These are phyloP conservation scores for Xylaria sp. DNA, from an alignment of 2,329 filamentous ascomycete genomes.

Conservation along the genomic window DNA sequence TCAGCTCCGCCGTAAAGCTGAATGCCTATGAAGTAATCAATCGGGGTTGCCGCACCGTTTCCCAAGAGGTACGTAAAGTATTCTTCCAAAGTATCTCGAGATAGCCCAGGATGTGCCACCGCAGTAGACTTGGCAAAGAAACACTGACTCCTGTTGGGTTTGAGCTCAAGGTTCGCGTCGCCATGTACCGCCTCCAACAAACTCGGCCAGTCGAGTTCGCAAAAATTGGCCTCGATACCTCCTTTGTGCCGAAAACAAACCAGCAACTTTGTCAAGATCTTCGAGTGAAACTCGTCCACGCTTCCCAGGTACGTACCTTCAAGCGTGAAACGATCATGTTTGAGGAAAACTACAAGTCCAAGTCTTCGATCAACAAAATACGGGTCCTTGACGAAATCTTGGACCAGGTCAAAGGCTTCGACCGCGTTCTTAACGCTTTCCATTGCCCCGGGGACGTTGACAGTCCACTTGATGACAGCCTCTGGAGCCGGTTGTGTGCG, in stretches of 20 bases:
- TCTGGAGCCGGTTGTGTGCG: conserved; percentile 48
- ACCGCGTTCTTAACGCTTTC: conserved; percentile 36
- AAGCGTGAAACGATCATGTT: conserved; percentile 42
- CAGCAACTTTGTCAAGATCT: conserved; percentile 45
- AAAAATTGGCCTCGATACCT: conserved; percentile 4
- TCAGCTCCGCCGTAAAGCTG: conserved; percentile 51
- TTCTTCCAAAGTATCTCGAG: conserved; percentile 34
- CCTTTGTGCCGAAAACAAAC: conserved; percentile 33
- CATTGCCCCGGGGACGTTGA: conserved; percentile 36
- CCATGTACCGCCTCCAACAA: conserved; percentile 38
- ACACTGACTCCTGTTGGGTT: conserved; percentile 35
- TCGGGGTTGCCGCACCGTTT: conserved; percentile 29
- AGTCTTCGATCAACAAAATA: conserved; percentile 46
- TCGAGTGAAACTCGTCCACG: conserved; percentile 38
- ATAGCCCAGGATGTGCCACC: conserved; percentile 44
- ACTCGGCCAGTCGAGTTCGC: conserved; percentile 41
- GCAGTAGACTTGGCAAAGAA: conserved; percentile 53
- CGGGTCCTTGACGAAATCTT: conserved; percentile 49
- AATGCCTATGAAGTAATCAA: conserved; percentile 48
- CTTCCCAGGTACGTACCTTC: conserved; percentile 50
- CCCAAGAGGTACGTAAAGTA: conserved; percentile 44
- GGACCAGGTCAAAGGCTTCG: conserved; percentile 41
- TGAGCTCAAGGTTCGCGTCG: conserved; percentile 34
- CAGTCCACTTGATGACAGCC: conserved; percentile 51
- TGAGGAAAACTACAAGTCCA: conserved; percentile 44